Percentiles rank a stretch among this genome's conserved stretches.
Evolutionary conservation across 2,329 filamentous ascomycete species (phyloP).

Genomic region (Alternaria conjuncta): DNA sequence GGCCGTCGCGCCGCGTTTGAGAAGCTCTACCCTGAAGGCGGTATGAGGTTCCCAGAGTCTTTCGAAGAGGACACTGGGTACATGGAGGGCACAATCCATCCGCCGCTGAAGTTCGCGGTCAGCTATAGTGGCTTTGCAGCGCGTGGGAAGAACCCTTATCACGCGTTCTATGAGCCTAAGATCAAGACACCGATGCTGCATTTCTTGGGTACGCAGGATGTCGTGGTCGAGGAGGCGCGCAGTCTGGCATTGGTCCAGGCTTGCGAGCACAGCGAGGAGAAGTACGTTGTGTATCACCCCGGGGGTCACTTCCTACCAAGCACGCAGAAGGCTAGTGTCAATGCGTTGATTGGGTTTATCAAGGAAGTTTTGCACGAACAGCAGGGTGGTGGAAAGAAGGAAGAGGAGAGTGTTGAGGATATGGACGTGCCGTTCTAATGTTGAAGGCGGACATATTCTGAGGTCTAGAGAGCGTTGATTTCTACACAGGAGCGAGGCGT

Average conservation of each 20-base stretch:
- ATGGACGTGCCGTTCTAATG: conserved; percentile 71
- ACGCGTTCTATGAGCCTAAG: conserved; percentile 75
- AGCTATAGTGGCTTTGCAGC: conserved; percentile 80
- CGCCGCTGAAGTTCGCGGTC: conserved; percentile 72
- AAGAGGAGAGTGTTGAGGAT: conserved; percentile 67
- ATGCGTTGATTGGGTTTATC: conserved; percentile 77
- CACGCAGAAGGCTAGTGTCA: conserved; percentile 78
- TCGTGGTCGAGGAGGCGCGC: conserved; percentile 81
- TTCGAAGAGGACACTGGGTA: conserved; percentile 41
- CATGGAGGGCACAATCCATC: conserved; percentile 51
- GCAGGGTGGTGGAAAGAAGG: conserved; percentile 36
- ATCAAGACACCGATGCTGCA: conserved; percentile 81
- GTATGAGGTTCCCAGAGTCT: conserved; percentile 60
- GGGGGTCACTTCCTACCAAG: conserved; percentile 89
- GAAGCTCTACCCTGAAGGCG: conserved; percentile 43
- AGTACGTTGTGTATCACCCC: conserved; percentile 71
- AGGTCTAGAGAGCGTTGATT: not conserved
- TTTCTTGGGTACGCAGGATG: conserved; percentile 82
- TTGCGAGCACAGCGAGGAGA: conserved; percentile 61
- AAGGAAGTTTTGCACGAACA: conserved; percentile 56
- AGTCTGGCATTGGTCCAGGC: conserved; percentile 71
- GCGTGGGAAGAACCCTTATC: conserved; percentile 63
- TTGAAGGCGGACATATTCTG: not conserved
- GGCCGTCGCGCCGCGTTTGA: conserved; percentile 58
- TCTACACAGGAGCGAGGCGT: not conserved